Evolutionary conservation across 352 stramenopile species (phyloP), one percentile per base, ranked within the genome.

Genomic region (Globisporangium irregulare): DNA sequence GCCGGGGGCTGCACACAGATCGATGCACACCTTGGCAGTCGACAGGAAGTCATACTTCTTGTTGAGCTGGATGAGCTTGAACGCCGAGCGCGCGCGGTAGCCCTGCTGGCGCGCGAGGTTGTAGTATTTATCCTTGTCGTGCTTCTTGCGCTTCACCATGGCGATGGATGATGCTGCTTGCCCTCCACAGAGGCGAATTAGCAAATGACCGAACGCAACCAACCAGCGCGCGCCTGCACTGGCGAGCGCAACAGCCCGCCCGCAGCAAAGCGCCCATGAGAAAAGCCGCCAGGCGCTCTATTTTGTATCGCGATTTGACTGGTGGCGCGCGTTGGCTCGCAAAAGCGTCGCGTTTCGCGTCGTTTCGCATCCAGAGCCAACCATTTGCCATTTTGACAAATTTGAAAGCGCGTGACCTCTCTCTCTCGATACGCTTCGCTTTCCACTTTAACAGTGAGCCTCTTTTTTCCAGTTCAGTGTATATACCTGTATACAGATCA

Each of bases 101-200:
- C 98, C 98, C 87, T 99, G 97, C 82, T 99, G 97, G 59, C 98
- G 97, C 12, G 97, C 97, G 62, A 99, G 80, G 76, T 98, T 97
- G 82, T 99, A 99, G 84, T 99, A 99, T 81, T 99, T 99, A 83
- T 99, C 98, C 82, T 98, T 98, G 75, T 99, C 96, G 82, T 96
- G 90, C 89, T 99, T 99, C 78, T 98, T 99, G 73, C 95, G 82
- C 81, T 99, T 99, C 53, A 97, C 86, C 87, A 96, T 96, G 61
- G 64, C 67, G 59, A 12, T 53, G 15, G 29, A 5, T 66, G 27
- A 27, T 15, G 25, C 20, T 57, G 63, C 27, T 46, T 66, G 9
- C 43, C 63, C 18, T 64, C 46, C 27, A 57, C 20, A 54, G 9
- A 29, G 59, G 59, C 53, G 65, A 65, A 69, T 69, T 69, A 59